Base-by-base conservation (phyloP, 352 stramenopile genomes). In the Elongisporangium prolatum region DNA sequence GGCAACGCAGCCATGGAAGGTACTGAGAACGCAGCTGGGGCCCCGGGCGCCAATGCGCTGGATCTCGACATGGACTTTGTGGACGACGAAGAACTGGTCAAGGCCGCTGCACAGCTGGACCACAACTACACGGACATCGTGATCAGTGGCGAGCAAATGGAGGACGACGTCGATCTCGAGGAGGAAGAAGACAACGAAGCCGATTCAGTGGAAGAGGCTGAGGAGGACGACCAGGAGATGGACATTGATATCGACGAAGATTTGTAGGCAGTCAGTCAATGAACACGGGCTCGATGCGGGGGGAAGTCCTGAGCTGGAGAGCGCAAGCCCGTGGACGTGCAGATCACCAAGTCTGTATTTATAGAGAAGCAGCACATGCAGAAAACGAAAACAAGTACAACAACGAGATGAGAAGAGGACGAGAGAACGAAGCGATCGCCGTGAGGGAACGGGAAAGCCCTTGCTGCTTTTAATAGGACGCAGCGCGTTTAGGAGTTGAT, bases 61-160 rank as follows among this genome's bases (percentile, higher is more conserved):
- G 73, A 84, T 22, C 52, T 88, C 17, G 73, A 85, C 16, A 79
- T 84, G 72, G 78, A 88, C 63, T 88, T 91, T 65, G 79, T 90
- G 44, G 84, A 93, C 55, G 86, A 95, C 61, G 80, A 93, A 48
- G 84, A 95, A 48, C 71, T 95, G 38, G 79, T 95, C 44, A 95
- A 95, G 65, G 86, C 86, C 8, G 86, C 86, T 9, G 84, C 84
- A 13, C 84, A 89, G 54, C 72, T 95, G 3, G 86, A 95, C 69
- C 82, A 91, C 69, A 89, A 92, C 69, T 93, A 95, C 67, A 90
- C 84, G 60, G 80, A 93, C 62, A 95, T 95, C 77, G 86, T 95
- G 44, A 95, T 95, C 60, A 84, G 84, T 50, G 75, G 71, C 17
- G 75, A 85, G 48, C 74, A 81, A 16, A 73, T 84, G 52, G 78